Evolutionary conservation across 495 filamentous ascomycete species (phyloP), one percentile per base, ranked within the genome.

Genomic region (Penicillium cosmopolitanum): DNA sequence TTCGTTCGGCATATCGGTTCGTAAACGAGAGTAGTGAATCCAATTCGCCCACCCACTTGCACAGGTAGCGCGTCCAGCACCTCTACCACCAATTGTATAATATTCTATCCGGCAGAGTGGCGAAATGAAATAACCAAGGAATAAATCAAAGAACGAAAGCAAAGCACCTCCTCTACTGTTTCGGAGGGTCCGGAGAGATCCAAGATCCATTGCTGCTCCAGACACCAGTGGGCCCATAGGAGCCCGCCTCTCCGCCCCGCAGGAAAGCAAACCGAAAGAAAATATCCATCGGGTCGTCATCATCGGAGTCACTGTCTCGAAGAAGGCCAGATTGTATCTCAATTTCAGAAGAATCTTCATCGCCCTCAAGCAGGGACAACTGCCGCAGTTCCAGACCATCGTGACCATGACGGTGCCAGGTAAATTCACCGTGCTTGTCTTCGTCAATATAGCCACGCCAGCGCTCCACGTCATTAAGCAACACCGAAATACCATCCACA

Each of bases 391-490:
- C 76, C 38, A 80, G 56, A 12, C 77, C 77, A 9, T 66, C 68
- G 52, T 77, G 75, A 12, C 77, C 77, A 61, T 76, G 76, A 12
- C 77, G 76, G 52, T 76, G 75, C 77, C 77, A 80, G 18, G 73
- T 79, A 38, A 80, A 80, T 51, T 77, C 74, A 4, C 77, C 77
- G 7, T 38, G 48, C 33, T 68, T 61, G 55, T 79, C 76, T 53
- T 83, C 80, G 50, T 82, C 80, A 3, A 81, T 56, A 57, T 83
- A 92, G 7, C 82, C 82, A 10, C 87, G 75, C 73, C 85, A 94
- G 57, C 93, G 78, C 72, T 98, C 95, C 0, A 98, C 95, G 60
- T 98, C 95, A 67, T 98, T 97, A 23, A 98, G 88, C 1, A 98
- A 75, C 16, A 97, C 85, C 58, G 90, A 94, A 16, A 98, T 80